A percentile compares a stretch with the other conserved stretches of the same genome.
These are phyloP conservation scores for Ramalina peruviana DNA, from an alignment of 495 filamentous ascomycete species.

Conservation along the genomic window DNA sequence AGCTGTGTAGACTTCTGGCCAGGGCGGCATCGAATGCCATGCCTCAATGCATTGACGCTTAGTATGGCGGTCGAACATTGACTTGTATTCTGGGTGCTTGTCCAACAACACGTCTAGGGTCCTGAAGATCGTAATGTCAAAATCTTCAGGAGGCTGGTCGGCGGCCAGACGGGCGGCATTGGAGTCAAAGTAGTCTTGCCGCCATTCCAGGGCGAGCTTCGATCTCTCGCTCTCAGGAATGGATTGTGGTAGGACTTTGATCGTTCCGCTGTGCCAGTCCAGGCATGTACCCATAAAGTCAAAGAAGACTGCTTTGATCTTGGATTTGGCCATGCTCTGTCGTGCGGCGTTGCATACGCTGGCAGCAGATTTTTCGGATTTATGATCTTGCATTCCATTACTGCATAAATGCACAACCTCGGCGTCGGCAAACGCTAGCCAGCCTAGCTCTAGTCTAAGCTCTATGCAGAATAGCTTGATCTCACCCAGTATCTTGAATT, in stretches of 20 bases:
- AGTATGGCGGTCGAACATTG: slow-evolving; percentile 13
- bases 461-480: too few species aligned
- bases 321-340: slow-evolving; percentile 9
- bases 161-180: slow-evolving; percentile 24
- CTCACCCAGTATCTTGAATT: too few species aligned
- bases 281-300: slow-evolving; percentile 34
- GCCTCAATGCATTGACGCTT: slow-evolving; percentile 16
- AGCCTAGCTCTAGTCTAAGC: too few species aligned
- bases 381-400: too few species aligned
- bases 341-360: too few species aligned
- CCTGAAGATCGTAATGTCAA: slow-evolving; percentile 31
- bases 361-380: too few species aligned
- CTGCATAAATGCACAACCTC: too few species aligned
- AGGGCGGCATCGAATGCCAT: slow-evolving; percentile 34
- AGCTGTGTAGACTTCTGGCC: slow-evolving; percentile 31
- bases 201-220: slow-evolving; percentile 33
- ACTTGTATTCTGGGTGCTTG: slow-evolving; percentile 13
- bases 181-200: slow-evolving; percentile 31
- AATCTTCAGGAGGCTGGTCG: slow-evolving; percentile 29
- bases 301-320: slow-evolving; percentile 27
- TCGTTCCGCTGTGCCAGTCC: slow-evolving; percentile 26
- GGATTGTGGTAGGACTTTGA: slow-evolving; percentile 10
- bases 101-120: slow-evolving; percentile 24
- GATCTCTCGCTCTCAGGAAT: slow-evolving; percentile 7
- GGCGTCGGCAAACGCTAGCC: too few species aligned